These are phyloP conservation scores for Yamadazyma buinensis DNA, from an alignment of 1,139 yeast species.

Conservation along the genomic window DNA sequence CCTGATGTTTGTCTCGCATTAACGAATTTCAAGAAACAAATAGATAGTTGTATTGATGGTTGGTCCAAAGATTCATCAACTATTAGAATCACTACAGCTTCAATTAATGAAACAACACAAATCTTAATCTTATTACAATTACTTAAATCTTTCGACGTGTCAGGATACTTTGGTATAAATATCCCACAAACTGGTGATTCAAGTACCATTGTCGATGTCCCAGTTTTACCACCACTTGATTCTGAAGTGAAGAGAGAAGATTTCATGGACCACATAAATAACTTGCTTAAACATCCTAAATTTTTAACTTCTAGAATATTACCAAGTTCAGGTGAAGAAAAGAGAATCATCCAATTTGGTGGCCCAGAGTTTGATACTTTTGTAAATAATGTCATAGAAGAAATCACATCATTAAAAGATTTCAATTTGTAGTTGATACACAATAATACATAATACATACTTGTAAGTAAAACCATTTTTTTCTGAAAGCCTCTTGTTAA, in stretches of 20 bases:
- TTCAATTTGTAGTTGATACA: constrained; percentile 25
- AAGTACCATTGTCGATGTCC: constrained; percentile 19
- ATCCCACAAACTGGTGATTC: constrained; percentile 1
- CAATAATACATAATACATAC: neutral
- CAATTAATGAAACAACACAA: constrained; percentile 76
- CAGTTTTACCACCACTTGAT: constrained; percentile 60
- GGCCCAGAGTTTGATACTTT: constrained; percentile 39
- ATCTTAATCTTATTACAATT: constrained; percentile 64
- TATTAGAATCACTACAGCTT: constrained; percentile 58
- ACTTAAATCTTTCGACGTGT: constrained; percentile 46
- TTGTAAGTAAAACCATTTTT: too few relatives aligned
- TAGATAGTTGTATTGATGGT: constrained; percentile 55
- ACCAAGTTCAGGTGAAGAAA: constrained; percentile 65
- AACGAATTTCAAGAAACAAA: constrained; percentile 62
- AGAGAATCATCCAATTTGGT: constrained; percentile 43
- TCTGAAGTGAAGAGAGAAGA: constrained; percentile 52
- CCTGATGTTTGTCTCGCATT: constrained; percentile 68
- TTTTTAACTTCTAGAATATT: constrained; percentile 67
- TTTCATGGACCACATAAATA: constrained; percentile 56
- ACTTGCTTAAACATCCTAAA: constrained; percentile 81
- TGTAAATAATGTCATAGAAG: constrained; percentile 48
- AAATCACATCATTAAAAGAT: constrained; percentile 54
- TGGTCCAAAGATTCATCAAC: constrained; percentile 64
- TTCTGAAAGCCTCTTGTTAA: too few relatives aligned
- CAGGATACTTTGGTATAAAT: constrained; percentile 30